Evolutionary conservation across 1,284 basidiomycete species (phyloP), one percentile per base, ranked within the genome.

Genomic region (Paramarasmius palmivorus): DNA sequence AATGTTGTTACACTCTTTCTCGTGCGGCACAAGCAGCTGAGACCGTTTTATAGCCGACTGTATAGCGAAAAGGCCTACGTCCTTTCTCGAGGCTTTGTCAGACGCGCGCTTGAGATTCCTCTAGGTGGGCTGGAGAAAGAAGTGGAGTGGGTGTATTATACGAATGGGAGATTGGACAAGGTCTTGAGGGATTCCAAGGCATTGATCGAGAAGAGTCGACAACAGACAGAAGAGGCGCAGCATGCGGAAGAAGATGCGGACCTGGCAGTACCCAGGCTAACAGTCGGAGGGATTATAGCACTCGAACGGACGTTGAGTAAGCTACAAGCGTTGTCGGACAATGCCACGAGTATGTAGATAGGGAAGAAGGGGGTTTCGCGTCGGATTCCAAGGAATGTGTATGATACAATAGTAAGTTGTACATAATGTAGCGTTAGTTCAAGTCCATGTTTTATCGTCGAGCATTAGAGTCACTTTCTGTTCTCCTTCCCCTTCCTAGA

Each of bases 31-130:
- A 56, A 40, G 8, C 38, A 23, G n/a, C n/a, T n/a, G n/a, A n/a
- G n/a, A n/a, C n/a, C n/a, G n/a, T n/a, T n/a, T n/a, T n/a, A n/a
- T n/a, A 90, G 90, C 64, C 88, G 90, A 44, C 67, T 93, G 8
- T 95, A 95, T 71, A 93, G 78, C 67, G 95, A 97, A 70, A 95
- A 95, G 70, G 93, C 93, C 2, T 97, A 92, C 64, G 91, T 96
- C 38, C 78, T 96, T 26, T 93, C 94, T 5, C 80, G 94, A 25
- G 90, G 86, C 3, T 97, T 97, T 67, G 86, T 97, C 41, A 86
- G 88, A 15, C 86, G 89, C 10, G 93, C 92, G 4, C 79, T 97
- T 12, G 89, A 93, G 67, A 76, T 86, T 26, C 88, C 90, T 12
- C 79, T 88, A 1, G 78, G 83, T 25, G 83, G 86, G 1, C 73